A percentile compares a stretch with the other conserved stretches of the same genome.
phyloP scores from a whole-genome alignment of 768 basidiomycete genomes.

The Boletus rubescentipes region DNA sequence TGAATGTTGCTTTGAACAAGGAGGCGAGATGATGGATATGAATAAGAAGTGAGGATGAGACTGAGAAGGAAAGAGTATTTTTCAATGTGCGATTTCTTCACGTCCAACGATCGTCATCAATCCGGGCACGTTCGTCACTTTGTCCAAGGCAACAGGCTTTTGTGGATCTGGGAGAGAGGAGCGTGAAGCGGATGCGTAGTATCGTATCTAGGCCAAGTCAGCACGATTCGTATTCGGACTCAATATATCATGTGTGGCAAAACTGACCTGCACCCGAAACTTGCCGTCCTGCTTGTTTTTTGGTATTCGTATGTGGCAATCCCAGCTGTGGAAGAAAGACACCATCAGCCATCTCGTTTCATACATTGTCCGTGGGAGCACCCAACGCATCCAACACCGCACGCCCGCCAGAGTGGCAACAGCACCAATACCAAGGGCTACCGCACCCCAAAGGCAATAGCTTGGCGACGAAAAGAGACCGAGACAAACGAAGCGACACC shows the following conservation, averaged over 20 bases:
- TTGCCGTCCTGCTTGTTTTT: conserved; percentile 48
- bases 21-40: not conserved
- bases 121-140: conserved; percentile 61
- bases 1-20: not conserved
- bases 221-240: not conserved
- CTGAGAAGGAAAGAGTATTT: not conserved
- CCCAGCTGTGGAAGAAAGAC: conserved; percentile 48
- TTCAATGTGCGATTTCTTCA: conserved; percentile 27
- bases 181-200: conserved; percentile 58
- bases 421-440: not conserved
- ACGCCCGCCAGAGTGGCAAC: not conserved
- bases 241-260: not conserved
- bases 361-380: not conserved
- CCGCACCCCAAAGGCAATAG: not conserved
- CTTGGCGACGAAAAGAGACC: not conserved
- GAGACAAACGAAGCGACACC: conserved; percentile 28
- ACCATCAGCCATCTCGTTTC: conserved; percentile 4
- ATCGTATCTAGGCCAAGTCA: conserved; percentile 49
- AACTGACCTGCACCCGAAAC: conserved; percentile 60
- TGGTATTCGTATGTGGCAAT: conserved; percentile 54
- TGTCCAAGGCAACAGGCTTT: conserved; percentile 60
- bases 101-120: conserved; percentile 70
- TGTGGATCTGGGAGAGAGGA: conserved; percentile 54
- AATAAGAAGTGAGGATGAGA: not conserved
- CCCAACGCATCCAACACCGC: not conserved